phyloP scores from a whole-genome alignment of 2,329 filamentous ascomycete genomes.

The Ophiostoma sp. region DNA sequence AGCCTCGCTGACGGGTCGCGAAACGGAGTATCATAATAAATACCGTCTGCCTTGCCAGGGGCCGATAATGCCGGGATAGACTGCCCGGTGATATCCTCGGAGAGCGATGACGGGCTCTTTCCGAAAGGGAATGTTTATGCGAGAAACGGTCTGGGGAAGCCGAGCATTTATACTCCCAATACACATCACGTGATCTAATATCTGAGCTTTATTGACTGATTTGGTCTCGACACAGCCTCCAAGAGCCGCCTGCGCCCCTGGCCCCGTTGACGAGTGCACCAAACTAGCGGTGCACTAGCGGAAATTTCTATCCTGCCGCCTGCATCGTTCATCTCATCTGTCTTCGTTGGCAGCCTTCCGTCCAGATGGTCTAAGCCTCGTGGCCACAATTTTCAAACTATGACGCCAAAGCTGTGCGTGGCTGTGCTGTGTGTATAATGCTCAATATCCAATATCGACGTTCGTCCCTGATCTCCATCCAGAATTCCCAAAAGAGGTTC shows the following conservation, averaged over 20 bases:
- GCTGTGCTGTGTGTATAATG: background rate
- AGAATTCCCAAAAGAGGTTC: background rate
- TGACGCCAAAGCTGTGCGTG: background rate
- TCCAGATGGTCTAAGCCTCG: too few species aligned
- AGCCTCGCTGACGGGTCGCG: background rate
- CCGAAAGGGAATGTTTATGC: constrained; percentile 1
- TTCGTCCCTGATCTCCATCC: background rate
- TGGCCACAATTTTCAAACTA: background rate
- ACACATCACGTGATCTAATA: background rate
- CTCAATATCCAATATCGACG: background rate
- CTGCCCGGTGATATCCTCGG: too few species aligned
- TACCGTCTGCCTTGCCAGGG: too few species aligned
- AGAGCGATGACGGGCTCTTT: background rate
- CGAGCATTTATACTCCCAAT: background rate
- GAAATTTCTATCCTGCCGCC: too few species aligned
- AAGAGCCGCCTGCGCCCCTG: background rate
- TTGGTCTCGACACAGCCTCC: background rate
- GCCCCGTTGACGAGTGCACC: background rate
- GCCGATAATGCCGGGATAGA: too few species aligned
- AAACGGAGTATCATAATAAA: background rate
- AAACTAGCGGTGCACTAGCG: background rate
- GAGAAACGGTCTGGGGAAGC: constrained; percentile 4
- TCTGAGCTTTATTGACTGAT: background rate
- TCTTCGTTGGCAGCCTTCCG: too few species aligned
- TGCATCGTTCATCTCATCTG: too few species aligned